phyloP scores from a whole-genome alignment of 2,329 filamentous ascomycete species.

The Trichoderma oligosporum region DNA sequence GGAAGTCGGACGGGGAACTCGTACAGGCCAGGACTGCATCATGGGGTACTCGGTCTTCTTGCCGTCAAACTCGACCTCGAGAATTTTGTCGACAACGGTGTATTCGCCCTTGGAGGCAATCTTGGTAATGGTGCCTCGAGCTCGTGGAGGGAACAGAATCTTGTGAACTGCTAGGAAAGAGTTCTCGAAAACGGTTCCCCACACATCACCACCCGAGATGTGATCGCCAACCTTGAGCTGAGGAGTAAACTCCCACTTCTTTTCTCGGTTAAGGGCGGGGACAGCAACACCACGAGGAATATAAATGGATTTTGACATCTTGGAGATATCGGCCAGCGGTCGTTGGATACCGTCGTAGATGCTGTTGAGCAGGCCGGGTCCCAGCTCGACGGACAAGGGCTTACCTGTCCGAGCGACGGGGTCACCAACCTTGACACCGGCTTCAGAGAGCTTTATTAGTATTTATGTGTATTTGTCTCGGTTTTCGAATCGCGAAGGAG shows the following conservation, averaged over 20 bases:
- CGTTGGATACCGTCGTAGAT: conserved; percentile 99
- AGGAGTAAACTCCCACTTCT: conserved; percentile 96
- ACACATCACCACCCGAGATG: conserved; percentile 93
- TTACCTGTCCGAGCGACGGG: conserved; percentile 88
- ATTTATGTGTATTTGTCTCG: neutral
- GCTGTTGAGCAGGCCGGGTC: conserved; percentile 94
- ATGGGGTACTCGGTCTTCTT: conserved; percentile 91
- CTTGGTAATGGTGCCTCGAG: conserved; percentile 85
- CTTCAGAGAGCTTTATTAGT: conserved; percentile 42
- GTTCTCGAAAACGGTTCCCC: conserved; percentile 94
- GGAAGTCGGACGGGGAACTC: conserved; percentile 85
- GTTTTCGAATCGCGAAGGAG: neutral
- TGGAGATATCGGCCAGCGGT: conserved; percentile 80
- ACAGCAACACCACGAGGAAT: conserved; percentile 91
- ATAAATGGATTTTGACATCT: conserved; percentile 82
- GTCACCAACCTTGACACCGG: conserved; percentile 93
- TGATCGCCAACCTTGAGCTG: conserved; percentile 92
- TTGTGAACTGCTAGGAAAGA: conserved; percentile 90
- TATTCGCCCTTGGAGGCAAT: conserved; percentile 88
- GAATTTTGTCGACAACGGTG: conserved; percentile 87
- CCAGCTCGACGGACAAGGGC: conserved; percentile 94
- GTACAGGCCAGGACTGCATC: conserved; percentile 99
- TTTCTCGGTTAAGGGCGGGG: conserved; percentile 81
- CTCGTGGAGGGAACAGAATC: conserved; percentile 85
- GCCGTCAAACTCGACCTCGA: conserved; percentile 96